Conservation (phyloP, 169 alveolate genomes). For the Plasmodium sp. region DNA sequence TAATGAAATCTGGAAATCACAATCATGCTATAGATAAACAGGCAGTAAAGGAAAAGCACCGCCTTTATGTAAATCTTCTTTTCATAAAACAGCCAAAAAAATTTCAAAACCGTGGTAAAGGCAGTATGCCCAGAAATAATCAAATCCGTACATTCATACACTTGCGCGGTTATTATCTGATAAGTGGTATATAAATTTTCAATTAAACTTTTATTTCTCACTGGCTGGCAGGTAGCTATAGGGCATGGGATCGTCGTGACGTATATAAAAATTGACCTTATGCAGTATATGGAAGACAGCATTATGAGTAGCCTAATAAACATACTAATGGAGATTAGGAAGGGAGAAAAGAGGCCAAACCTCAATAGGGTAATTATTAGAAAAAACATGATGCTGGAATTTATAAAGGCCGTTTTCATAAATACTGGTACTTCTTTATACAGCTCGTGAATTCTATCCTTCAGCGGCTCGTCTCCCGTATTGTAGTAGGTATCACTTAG, state of each 20-base stretch:
- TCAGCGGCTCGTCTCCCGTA: conserved; percentile 70
- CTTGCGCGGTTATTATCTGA: conserved; percentile 73
- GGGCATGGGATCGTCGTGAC: conserved; percentile 83
- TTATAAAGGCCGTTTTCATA: conserved; percentile 21
- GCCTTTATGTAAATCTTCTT: conserved; percentile 51
- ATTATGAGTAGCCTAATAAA: conserved; percentile 65
- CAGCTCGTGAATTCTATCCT: conserved; percentile 79
- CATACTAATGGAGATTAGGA: conserved; percentile 68
- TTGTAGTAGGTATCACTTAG: conserved; percentile 58
- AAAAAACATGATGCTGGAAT: conserved; percentile 52
- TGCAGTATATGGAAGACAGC: conserved; percentile 70
- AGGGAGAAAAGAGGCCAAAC: conserved; percentile 76
- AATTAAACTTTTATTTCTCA: conserved; percentile 5
- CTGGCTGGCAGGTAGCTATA: conserved; percentile 73
- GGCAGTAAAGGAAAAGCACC: conserved; percentile 20
- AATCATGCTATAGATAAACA: conserved; percentile 49
- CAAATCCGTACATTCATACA: conserved; percentile 82
- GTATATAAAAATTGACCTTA: conserved; percentile 79
- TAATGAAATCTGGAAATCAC: conserved; percentile 80
- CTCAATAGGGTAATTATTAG: conserved; percentile 40
- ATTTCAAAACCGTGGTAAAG: conserved; percentile 73
- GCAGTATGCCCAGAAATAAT: conserved; percentile 86
- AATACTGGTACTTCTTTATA: conserved; percentile 38
- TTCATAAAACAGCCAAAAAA: conserved; percentile 60
- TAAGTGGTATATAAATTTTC: conserved; percentile 44